phyloP scores from a whole-genome alignment of 768 basidiomycete species.

The Amanita jacksonii region DNA sequence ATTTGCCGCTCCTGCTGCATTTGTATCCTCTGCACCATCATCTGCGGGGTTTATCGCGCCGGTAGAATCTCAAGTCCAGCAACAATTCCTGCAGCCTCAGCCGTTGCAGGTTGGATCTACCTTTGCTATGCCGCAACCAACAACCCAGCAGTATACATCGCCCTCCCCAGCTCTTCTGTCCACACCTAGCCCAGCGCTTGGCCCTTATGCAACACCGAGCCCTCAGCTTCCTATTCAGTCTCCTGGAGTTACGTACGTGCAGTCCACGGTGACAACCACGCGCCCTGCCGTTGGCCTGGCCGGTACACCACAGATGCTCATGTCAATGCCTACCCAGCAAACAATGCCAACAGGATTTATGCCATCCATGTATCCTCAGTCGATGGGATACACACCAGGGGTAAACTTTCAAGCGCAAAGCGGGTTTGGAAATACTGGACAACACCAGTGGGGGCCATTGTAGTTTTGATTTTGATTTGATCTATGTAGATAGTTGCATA shows the following conservation, averaged over 20 bases:
- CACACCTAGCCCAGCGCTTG: constrained; percentile 4
- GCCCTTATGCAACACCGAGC: neutral
- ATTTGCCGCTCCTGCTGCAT: neutral
- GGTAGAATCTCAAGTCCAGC: constrained; percentile 2
- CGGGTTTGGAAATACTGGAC: constrained; percentile 2
- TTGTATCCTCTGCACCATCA: neutral
- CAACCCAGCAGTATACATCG: neutral
- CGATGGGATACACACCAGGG: neutral
- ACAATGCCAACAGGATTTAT: neutral
- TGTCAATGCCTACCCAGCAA: constrained; percentile 3
- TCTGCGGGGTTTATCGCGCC: neutral
- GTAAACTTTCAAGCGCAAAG: neutral
- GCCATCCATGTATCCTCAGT: neutral
- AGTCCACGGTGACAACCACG: neutral
- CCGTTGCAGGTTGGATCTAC: constrained; percentile 3
- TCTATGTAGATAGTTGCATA: too few relatives aligned
- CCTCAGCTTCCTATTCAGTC: constrained; percentile 3
- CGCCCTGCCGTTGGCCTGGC: constrained; percentile 1
- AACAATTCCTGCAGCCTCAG: constrained; percentile 10
- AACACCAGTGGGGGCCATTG: constrained; percentile 6
- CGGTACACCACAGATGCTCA: constrained; percentile 6
- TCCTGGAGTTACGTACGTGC: neutral
- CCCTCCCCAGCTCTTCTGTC: constrained; percentile 6
- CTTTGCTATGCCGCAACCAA: neutral
- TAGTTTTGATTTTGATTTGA: constrained; percentile 1